These are phyloP conservation scores for Cystobasidium tubakii DNA, from an alignment of 768 basidiomycete genomes.

Conservation along the genomic window DNA sequence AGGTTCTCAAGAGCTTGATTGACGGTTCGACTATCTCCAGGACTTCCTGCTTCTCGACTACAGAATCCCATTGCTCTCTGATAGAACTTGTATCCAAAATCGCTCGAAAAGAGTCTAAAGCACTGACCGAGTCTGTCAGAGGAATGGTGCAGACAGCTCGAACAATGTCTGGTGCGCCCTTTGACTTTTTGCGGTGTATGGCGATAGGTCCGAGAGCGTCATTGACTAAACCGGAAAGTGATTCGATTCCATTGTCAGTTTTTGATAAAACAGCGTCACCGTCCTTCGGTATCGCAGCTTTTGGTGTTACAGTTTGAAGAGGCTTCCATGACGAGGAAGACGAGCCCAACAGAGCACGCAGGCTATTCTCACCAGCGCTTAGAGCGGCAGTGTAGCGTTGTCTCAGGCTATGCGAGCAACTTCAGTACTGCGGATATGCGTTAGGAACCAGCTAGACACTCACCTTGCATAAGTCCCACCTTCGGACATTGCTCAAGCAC, in stretches of 20 bases:
- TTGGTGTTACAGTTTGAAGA: background rate
- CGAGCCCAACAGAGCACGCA: conserved; percentile 22
- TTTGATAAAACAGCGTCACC: background rate
- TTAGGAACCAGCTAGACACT: background rate
- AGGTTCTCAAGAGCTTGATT: conserved; percentile 6
- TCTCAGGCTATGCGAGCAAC: background rate
- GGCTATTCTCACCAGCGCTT: conserved; percentile 24
- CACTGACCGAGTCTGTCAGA: background rate
- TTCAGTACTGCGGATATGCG: background rate
- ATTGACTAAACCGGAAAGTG: background rate
- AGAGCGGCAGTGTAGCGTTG: conserved; percentile 24
- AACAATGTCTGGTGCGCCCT: conserved; percentile 22
- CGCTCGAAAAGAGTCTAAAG: conserved; percentile 22
- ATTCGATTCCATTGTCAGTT: background rate
- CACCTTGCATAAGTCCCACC: conserved; percentile 32
- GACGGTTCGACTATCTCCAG: conserved; percentile 30
- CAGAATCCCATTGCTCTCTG: conserved; percentile 3
- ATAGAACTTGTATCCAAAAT: conserved; percentile 1
- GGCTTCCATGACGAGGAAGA: conserved; percentile 32
- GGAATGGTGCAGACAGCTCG: conserved; percentile 15
- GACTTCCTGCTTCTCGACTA: conserved; percentile 25
- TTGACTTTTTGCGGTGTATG: background rate
- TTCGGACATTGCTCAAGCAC: conserved; percentile 15
- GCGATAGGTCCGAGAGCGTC: conserved; percentile 8
- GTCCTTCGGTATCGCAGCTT: background rate